phyloP scores from a whole-genome alignment of 768 basidiomycete species.

The Leccinum fibrillosum region DNA sequence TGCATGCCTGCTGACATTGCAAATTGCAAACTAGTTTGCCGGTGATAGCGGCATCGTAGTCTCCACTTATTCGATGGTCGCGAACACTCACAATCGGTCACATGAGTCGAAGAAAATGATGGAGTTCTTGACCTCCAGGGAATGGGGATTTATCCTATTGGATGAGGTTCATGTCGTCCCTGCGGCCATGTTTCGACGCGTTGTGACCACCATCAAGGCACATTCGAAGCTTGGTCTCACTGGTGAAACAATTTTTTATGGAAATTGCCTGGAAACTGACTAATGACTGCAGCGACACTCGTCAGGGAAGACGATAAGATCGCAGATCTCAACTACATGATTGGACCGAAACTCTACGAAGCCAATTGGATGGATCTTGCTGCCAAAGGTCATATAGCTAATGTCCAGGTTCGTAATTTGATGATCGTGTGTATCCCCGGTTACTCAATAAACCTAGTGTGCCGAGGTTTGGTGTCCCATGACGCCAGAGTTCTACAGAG shows the following conservation, averaged over 20 bases:
- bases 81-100: slow-evolving; percentile 97
- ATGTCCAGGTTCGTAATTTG: slow-evolving; percentile 79
- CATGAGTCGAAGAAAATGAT: slow-evolving; percentile 99
- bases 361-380: slow-evolving; percentile 99
- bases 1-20: slow-evolving; percentile 4
- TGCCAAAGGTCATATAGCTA: slow-evolving; percentile 98
- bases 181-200: slow-evolving; percentile 96
- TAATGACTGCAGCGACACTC: slow-evolving; percentile 68
- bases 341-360: slow-evolving; percentile 98
- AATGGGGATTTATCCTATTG: slow-evolving; percentile 97
- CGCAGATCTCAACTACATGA: slow-evolving; percentile 97
- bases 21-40: slow-evolving; percentile 61
- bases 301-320: slow-evolving; percentile 99
- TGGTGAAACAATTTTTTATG: slow-evolving; percentile 45
- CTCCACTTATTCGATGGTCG: slow-evolving; percentile 99
- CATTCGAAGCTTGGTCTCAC: slow-evolving; percentile 98
- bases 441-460: slow-evolving; percentile 52
- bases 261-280: slow-evolving; percentile 2
- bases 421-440: not conserved
- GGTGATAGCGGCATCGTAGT: slow-evolving; percentile 98
- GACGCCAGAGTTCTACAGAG: slow-evolving; percentile 98
- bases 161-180: slow-evolving; percentile 99
- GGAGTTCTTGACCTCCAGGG: slow-evolving; percentile 97
- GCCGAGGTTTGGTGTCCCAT: slow-evolving; percentile 99
- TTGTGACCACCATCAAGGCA: slow-evolving; percentile 97